Base-by-base conservation (phyloP, 441 rosid genomes). In the Erodium moschatum region DNA sequence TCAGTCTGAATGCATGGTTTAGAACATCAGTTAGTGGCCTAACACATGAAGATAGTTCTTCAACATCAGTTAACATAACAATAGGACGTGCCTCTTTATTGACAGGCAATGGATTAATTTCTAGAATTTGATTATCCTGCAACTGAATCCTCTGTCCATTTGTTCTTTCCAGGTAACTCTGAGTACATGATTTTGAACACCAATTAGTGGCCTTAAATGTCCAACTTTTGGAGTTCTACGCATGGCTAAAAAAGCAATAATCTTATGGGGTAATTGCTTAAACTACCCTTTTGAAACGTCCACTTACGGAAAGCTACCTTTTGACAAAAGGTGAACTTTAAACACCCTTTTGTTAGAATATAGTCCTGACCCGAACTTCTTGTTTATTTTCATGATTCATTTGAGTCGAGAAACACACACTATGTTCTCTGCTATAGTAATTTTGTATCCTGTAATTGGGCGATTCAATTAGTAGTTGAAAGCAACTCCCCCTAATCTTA, bases 71-170 rank as follows among this genome's bases (percentile, higher is more conserved):
- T 50, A 50, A 50, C 16, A 50, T 50, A 50, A 50, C 16, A 50
- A 50, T 50, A 50, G 56, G 56, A 50, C 56, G n/a, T 50, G 56
- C 56, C 56, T 50, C 18, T 50, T 50, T 12, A n/a, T 50, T 50
- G 56, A 15, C 56, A 50, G 56, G 16, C 56, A n/a, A 50, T 50
- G 56, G 56, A 50, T 58, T 20, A 3, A 3, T 58, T 9, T 58
- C 63, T 2, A 18, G 12, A 16, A 58, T 20, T 58, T 7, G 8
- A 9, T 58, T 20, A 5, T 58, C 63, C 63, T 18, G 27, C 29
- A 20, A 18, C 12, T 58, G 27, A 18, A 58, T 58, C 24, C 13
- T 58, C 9, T 20, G 63, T 20, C 27, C 63, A 6, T 19, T 20
- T 16, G 29, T 19, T 19, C 27, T 20, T 58, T 18, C 24, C 11